phyloP scores from a whole-genome alignment of 768 basidiomycete species.

The Naematelia aurantialba region DNA sequence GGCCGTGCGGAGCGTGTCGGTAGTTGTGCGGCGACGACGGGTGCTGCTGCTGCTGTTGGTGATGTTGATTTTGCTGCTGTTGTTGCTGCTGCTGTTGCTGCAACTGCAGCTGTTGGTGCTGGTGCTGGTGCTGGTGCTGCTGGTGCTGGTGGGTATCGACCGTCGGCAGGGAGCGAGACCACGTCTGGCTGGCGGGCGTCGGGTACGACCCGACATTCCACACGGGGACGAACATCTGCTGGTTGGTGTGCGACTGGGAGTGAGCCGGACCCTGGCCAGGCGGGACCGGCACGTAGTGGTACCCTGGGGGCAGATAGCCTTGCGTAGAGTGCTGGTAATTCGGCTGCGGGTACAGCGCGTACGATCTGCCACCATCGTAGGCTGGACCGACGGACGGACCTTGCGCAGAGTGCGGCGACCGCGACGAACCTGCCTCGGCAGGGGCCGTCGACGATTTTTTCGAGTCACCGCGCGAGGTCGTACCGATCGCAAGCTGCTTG shows the following conservation, averaged over 20 bases:
- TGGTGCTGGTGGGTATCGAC: conserved; percentile 9
- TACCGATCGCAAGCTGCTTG: conserved; percentile 41
- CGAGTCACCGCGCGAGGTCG: conserved; percentile 7
- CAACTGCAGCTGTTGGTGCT: neutral
- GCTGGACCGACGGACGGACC: conserved; percentile 42
- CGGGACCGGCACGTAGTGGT: conserved; percentile 37
- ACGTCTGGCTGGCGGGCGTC: neutral
- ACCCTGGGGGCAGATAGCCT: conserved; percentile 28
- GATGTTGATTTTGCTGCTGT: neutral
- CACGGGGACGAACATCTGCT: conserved; percentile 27
- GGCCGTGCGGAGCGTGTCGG: neutral
- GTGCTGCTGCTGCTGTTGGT: neutral
- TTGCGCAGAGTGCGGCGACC: conserved; percentile 7
- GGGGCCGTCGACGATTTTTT: neutral
- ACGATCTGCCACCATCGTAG: conserved; percentile 32
- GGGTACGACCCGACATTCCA: conserved; percentile 5
- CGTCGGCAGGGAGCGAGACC: neutral
- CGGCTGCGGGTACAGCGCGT: conserved; percentile 2
- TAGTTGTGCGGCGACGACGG: neutral
- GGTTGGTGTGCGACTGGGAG: conserved; percentile 3
- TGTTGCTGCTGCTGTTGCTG: neutral
- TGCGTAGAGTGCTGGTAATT: conserved; percentile 8
- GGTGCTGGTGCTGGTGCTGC: conserved; percentile 9
- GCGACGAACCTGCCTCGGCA: neutral
- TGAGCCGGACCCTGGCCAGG: conserved; percentile 20